Evolutionary conservation across 257 asterid species (phyloP), one percentile per base, ranked within the genome.

Genomic region (Eustoma russellianum): DNA sequence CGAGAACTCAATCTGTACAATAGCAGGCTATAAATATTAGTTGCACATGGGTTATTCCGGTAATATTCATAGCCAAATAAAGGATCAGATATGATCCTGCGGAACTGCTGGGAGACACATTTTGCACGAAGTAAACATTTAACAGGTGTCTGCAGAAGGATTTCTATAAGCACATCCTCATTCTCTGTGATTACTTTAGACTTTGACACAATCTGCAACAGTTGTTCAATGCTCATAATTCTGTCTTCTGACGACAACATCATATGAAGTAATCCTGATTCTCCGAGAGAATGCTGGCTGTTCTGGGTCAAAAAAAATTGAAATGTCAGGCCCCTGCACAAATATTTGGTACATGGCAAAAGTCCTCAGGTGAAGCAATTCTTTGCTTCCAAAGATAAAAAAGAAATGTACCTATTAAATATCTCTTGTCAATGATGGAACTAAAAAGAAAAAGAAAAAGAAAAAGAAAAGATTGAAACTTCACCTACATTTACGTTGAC

Each of bases 51-150:
- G 41, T 55, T 41, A 12, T 10, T 6, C 8, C 35, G 9, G 17
- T 13, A 41, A 41, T 55, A 45, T n/a, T 11, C 35, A 43, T 55
- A 41, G 40, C 60, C 60, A 28, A 55, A 55, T 40, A 18, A 17
- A 19, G 41, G 60, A 55, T 13, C 38, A 41, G 60, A 55, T 40
- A 55, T 43, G 14, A 55, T 43, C 6, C 33, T 24, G 7, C 30
- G 12, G 34, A 33, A 55, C 3, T 55, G 60, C 14, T 41, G 41
- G 18, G 50, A 55, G 5, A 55, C 60, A 55, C 60, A 55, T 55
- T 43, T 41, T 17, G 44, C 19, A 12, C 50, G n/a, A 13, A 55
- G 50, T 13, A 55, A 2, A 41, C 13, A 49, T 44, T 55, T 43
- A 17, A 55, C 14, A 34, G 60, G 12, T 19, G 19, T 7, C 50